Evolutionary conservation across 257 asterid genomes (phyloP).

Genomic region (Ocimum tenuiflorum): DNA sequence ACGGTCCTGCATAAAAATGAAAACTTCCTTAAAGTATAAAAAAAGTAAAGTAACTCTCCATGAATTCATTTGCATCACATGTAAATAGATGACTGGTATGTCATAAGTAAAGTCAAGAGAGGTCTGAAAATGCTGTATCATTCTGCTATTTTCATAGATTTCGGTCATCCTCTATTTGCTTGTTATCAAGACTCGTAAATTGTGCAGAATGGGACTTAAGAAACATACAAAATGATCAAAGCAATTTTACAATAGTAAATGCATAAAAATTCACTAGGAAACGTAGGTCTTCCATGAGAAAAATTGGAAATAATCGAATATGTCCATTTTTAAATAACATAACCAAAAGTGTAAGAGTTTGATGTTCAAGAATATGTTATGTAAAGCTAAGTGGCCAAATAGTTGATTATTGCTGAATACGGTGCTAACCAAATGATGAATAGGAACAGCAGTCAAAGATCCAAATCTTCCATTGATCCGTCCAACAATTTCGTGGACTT

Average conservation of each 20-base stretch:
- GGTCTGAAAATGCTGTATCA: slow-evolving; percentile 4
- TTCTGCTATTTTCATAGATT: neutral
- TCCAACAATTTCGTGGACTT: slow-evolving; percentile 97
- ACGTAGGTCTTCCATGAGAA: slow-evolving; percentile 2
- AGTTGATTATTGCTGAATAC: neutral
- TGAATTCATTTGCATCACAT: neutral
- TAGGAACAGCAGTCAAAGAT: slow-evolving; percentile 74
- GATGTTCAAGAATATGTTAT: neutral
- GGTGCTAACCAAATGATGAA: slow-evolving; percentile 93
- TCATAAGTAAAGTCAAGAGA: slow-evolving; percentile 5
- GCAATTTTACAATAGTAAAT: neutral
- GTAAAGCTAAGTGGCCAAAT: neutral
- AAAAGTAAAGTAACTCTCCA: neutral
- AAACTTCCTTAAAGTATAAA: slow-evolving; percentile 9
- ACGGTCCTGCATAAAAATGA: slow-evolving; percentile 56
- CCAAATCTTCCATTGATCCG: slow-evolving; percentile 98
- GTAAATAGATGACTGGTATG: neutral
- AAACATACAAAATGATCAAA: neutral
- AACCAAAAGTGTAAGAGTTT: neutral
- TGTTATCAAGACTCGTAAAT: neutral
- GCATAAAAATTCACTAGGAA: neutral
- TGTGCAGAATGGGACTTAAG: neutral
- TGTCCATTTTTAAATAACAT: neutral
- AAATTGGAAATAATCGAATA: neutral
- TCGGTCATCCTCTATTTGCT: neutral